Conservation (phyloP, 306 rosid genomes). For the Elaeagnus macrophylla region DNA sequence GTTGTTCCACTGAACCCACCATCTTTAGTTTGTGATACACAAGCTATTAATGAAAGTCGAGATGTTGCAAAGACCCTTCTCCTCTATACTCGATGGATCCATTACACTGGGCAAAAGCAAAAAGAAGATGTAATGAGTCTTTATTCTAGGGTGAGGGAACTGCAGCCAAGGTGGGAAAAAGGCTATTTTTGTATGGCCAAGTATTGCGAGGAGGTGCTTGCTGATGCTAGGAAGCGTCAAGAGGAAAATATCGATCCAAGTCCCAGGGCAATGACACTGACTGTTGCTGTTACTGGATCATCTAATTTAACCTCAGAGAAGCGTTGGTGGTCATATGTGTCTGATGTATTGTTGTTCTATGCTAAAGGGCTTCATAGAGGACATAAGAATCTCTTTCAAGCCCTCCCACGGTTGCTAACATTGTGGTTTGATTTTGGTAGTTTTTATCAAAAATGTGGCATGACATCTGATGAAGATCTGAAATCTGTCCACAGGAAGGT, state of each 20-base stretch:
- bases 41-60: slow-evolving; percentile 57
- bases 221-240: slow-evolving; percentile 93
- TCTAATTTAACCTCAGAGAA: slow-evolving; percentile 56
- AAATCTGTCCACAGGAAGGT: slow-evolving; percentile 55
- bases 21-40: slow-evolving; percentile 52
- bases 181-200: slow-evolving; percentile 87
- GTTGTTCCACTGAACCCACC: slow-evolving; percentile 57
- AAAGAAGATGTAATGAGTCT: slow-evolving; percentile 83
- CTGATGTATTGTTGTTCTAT: slow-evolving; percentile 81
- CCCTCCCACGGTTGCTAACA: slow-evolving; percentile 93
- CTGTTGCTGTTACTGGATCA: slow-evolving; percentile 43
- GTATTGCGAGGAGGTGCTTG: slow-evolving; percentile 87
- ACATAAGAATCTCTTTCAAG: slow-evolving; percentile 92
- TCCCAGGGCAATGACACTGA: slow-evolving; percentile 41
- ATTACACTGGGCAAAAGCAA: slow-evolving; percentile 98
- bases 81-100: slow-evolving; percentile 90
- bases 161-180: slow-evolving; percentile 96
- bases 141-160: slow-evolving; percentile 79
- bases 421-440: slow-evolving; percentile 96
- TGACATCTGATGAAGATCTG: slow-evolving; percentile 51
- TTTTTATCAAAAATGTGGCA: slow-evolving; percentile 57
- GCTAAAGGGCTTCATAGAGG: slow-evolving; percentile 95
- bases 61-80: slow-evolving; percentile 86
- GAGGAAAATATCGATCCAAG: slow-evolving; percentile 59
- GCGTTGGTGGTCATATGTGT: slow-evolving; percentile 80